Conservation (phyloP, 345 rosid genomes). For the Acer negundo region DNA sequence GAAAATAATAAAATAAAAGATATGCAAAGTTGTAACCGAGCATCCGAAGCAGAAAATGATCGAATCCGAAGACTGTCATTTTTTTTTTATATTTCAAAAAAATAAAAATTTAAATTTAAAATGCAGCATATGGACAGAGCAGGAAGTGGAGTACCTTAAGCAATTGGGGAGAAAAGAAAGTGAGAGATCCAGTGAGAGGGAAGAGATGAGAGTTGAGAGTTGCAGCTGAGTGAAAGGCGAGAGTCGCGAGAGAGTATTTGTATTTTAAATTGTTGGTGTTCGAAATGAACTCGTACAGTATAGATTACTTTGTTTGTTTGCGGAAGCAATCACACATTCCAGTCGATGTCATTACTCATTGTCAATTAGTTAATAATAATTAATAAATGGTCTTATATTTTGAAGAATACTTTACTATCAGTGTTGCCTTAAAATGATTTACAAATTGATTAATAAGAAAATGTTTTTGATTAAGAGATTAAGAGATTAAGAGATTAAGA, state of each 20-base stretch:
- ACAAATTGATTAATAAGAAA: too few relatives aligned
- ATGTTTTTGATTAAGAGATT: too few relatives aligned
- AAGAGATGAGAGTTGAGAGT: not conserved
- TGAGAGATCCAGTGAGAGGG: not conserved
- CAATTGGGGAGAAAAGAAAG: not conserved
- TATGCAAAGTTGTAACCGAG: not conserved
- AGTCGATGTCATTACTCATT: too few relatives aligned
- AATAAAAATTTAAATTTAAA: not conserved
- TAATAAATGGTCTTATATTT: too few relatives aligned
- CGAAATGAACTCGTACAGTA: not conserved
- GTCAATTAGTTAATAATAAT: too few relatives aligned
- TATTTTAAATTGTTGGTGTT: not conserved
- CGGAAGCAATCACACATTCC: not conserved
- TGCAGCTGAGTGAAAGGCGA: conserved; percentile 1
- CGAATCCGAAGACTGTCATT: not conserved
- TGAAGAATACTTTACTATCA: too few relatives aligned
- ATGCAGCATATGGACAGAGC: not conserved
- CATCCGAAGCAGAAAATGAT: not conserved
- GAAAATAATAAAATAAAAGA: not conserved
- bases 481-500: too few relatives aligned
- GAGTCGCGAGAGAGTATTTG: conserved; percentile 40
- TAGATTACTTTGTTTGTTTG: not conserved
- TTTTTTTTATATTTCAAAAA: not conserved
- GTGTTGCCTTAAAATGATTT: too few relatives aligned
- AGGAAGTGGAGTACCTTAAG: not conserved